phyloP scores from a whole-genome alignment of 345 rosid species.

The Eucalyptus cladocalyx region DNA sequence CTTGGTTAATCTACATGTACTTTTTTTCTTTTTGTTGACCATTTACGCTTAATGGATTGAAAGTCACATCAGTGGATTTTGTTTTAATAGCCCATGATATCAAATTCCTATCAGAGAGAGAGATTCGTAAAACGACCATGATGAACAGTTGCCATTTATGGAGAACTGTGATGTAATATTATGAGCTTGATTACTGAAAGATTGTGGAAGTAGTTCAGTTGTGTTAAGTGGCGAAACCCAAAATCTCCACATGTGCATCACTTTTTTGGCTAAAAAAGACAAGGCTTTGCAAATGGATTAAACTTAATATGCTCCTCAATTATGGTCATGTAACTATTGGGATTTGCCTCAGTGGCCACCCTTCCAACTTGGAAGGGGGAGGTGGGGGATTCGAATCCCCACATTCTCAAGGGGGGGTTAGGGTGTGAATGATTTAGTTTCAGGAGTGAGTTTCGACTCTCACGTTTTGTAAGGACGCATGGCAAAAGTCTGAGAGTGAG shows the following conservation, averaged over 20 bases:
- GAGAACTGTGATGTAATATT: background rate
- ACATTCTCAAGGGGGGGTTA: too few species aligned
- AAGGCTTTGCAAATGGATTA: background rate
- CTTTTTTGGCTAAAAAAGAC: background rate
- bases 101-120: background rate
- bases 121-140: too few species aligned
- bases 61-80: accelerated
- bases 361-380: too few species aligned
- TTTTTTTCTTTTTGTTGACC: background rate
- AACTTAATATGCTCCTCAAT: background rate
- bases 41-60: background rate
- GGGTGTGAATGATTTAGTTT: too few species aligned
- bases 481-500: too few species aligned
- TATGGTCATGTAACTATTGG: background rate
- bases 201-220: background rate
- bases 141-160: background rate
- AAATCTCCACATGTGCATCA: background rate
- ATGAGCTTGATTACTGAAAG: background rate
- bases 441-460: too few species aligned
- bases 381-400: too few species aligned
- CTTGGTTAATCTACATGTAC: background rate
- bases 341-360: too few species aligned
- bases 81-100: background rate
- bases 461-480: accelerated
- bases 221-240: background rate